Evolutionary conservation across 257 asterid genomes (phyloP), one percentile per base, ranked within the genome.

Genomic region (Anisodus tanguticus): DNA sequence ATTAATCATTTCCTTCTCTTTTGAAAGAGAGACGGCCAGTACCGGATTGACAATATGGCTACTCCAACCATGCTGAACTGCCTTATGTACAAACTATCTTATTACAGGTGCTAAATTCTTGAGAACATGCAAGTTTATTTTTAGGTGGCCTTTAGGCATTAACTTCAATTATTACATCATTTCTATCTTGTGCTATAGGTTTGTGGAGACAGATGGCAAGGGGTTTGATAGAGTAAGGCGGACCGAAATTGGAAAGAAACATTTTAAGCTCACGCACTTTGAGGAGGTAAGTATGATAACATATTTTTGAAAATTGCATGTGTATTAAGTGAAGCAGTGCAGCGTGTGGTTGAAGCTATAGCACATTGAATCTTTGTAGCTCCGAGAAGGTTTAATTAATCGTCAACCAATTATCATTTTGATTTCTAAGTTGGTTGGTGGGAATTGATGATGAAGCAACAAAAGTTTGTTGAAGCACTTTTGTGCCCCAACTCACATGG

Each of bases 71-170:
- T 95, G 98, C 94, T 97, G 79, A 97, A 97, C 91, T 85, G 90
- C 87, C 99, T 97, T 82, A 95, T 97, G 99, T 97, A 97, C 95
- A 97, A 93, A 88, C 98, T 97, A 70, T 95, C 97, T 17, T 97
- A 97, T 90, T 94, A 91, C 97, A 95, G 98, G 98, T 97, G 88
- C 63, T 60, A 53, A 41, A 84, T 85, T 83, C 41, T 83, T 59
- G 82, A 57, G 70, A 83, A 81, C 82, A 62, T 74, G 15, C 26
- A 43, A 58, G 22, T 53, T 60, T 53, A 53, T 6, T 12, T 12
- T 10, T 80, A 8, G 57, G 64, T 47, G 64, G 45, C 13, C 17
- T 8, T 26, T 63, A 74, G 47, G 6, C 76, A 67, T 63, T 45
- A 62, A 26, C 26, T 7, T 15, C 19, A 83, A 53, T 60, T 85